Evolutionary conservation across 2,329 filamentous ascomycete species (phyloP), one percentile per base, ranked within the genome.

Genomic region (Intubia oerlemansii): DNA sequence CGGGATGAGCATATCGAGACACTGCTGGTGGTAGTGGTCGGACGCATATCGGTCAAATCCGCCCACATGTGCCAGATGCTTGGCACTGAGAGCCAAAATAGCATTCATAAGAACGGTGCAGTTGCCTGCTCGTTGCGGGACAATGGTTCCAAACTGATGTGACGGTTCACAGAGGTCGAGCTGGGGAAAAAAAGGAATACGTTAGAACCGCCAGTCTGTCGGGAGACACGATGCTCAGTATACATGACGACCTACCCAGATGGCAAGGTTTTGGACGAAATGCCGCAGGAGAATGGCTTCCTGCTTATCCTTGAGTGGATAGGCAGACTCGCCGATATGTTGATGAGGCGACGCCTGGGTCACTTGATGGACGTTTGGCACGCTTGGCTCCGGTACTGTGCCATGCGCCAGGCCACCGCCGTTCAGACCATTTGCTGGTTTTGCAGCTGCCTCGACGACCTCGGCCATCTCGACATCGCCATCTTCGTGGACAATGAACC

Each of bases 91-190:
- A 2, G 64, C 63, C 24, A 66, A 53, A 16, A 68, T 64, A 14
- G 64, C 62, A 31, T 66, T 64, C 10, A 66, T 47, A 4, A 70
- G 48, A 3, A 59, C 56, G 1, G 56, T 56, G 29, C 54, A 64
- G 2, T 45, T 51, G 10, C 52, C 52, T 4, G 65, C 61, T 13
- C 58, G 49, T 30, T 58, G 51, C 0, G 65, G 65, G 0, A 69
- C 62, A 5, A 60, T 47, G 0, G 53, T 49, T 31, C 59, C 56
- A 37, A 71, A 70, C 33, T 64, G 60, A 12, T 42, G 41, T 2
- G 36, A 33, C 5, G 46, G 44, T 24, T 57, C 53, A 25, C 52
- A 56, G 2, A 54, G 38, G 30, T 57, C 53, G 28, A 57, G 52
- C 53, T 56, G 25, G 11, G 5, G n/a, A 21, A n/a, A 24, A 21